Base-by-base conservation (phyloP, 208 protist genomes). In the Crithidia sp. region DNA sequence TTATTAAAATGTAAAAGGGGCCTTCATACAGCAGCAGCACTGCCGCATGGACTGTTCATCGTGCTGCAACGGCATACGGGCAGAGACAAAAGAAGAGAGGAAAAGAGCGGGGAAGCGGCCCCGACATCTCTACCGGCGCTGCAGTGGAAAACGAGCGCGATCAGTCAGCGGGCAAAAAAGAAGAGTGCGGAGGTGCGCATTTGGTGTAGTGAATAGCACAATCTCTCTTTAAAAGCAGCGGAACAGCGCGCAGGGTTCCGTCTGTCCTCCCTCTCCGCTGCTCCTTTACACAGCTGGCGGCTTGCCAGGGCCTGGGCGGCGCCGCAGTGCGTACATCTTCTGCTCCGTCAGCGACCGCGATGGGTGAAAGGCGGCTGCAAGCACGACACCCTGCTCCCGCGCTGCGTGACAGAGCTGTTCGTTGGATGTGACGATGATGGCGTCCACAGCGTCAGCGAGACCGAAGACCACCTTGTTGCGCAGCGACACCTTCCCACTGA, bases 401-500 rank as follows among this genome's bases (percentile, higher is more conserved):
- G 84, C 82, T 0, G 74, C 77, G 66, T 83, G 75, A 50, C 76
- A 62, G 16, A 94, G 49, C 71, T 90, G 89, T 39, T 76, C 52
- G 70, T 94, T 94, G 7, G 86, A 83, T 2, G 86, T 88, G 7
- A 94, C 28, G 6, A 86, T 68, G 0, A 87, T 39, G 13, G 86
- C 86, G 14, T 83, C 60, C 9, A 92, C 49, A 12, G 80, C 83
- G 47, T 94, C 87, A 0, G 78, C 78, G 17, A 86, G 57, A 13
- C 84, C 86, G 65, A 94, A 94, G 10, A 94, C 86, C 16, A 90
- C 36, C 16, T 76, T 79, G 72, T 94, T 91, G 19, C 89, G 76
- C 61, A 74, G 59, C 12, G 74, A 83, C 4, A 90, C 75, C 50
- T 84, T 88, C 2, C 73, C 67, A 28, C 62, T 77, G 37, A 49